A percentile compares a stretch with the other conserved stretches of the same genome.
These are phyloP conservation scores for Colletotrichum truncatum DNA, from an alignment of 2,329 filamentous ascomycete genomes.

Conservation along the genomic window DNA sequence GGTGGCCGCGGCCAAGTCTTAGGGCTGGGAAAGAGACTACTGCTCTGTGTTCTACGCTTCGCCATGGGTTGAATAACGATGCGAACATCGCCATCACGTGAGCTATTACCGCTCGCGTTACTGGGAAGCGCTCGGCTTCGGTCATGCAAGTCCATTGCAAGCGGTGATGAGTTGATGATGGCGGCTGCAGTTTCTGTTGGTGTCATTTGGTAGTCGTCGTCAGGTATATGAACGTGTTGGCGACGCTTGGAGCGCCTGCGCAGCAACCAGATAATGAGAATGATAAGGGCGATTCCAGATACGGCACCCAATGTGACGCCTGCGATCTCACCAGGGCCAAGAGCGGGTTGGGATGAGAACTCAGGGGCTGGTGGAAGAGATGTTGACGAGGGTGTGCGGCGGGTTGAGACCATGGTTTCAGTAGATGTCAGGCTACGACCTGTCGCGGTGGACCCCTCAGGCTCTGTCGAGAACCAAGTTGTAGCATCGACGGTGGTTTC, in stretches of 20 bases:
- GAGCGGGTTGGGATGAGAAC: constrained; percentile 7
- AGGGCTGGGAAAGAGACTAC: constrained; percentile 13
- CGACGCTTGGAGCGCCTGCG: constrained; percentile 29
- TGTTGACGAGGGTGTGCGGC: not conserved
- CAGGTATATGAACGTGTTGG: constrained; percentile 18
- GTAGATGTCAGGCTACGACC: not conserved
- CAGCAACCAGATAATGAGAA: constrained; percentile 33
- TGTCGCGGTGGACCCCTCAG: not conserved
- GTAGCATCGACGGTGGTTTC: not conserved
- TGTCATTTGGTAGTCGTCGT: constrained; percentile 30
- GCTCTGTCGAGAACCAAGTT: not conserved
- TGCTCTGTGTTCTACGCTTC: constrained; percentile 22
- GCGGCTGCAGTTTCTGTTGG: not conserved
- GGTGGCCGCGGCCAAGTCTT: constrained; percentile 40
- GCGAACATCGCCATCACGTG: constrained; percentile 36
- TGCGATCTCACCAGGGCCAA: constrained; percentile 39
- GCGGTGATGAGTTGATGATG: not conserved
- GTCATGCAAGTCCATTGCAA: not conserved
- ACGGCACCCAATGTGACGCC: constrained; percentile 38
- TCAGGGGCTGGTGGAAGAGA: not conserved
- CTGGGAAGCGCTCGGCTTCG: not conserved
- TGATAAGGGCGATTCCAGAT: constrained; percentile 35
- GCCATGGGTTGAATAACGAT: constrained; percentile 41
- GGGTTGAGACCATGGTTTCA: not conserved
- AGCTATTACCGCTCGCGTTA: constrained; percentile 20